These are phyloP conservation scores for Diutina ranongensis DNA, from an alignment of 1,139 yeast species.

Conservation along the genomic window DNA sequence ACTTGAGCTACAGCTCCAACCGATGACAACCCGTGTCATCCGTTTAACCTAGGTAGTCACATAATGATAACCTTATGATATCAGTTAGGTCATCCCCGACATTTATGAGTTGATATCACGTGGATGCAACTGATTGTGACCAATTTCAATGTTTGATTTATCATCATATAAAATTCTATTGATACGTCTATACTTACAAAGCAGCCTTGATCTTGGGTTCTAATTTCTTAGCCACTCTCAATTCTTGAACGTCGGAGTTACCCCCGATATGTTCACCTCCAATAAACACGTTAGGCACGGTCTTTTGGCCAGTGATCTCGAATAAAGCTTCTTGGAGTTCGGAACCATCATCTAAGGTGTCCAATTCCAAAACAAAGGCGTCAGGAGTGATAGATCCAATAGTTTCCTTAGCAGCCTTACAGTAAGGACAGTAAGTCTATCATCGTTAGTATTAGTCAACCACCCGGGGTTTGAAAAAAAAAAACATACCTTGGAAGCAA, in stretches of 20 bases:
- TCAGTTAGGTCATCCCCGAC: too few species aligned
- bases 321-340: slow-evolving; percentile 66
- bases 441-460: slow-evolving; percentile 13
- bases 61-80: too few species aligned
- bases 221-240: slow-evolving; percentile 17
- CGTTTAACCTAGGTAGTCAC: too few species aligned
- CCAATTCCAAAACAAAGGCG: slow-evolving; percentile 58
- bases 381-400: slow-evolving; percentile 38
- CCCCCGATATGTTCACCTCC: slow-evolving; percentile 92
- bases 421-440: slow-evolving; percentile 50
- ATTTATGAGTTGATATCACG: too few species aligned
- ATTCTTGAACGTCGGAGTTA: slow-evolving; percentile 69
- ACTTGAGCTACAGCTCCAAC: too few species aligned
- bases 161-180: too few species aligned
- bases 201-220: slow-evolving; percentile 28
- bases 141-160: too few species aligned
- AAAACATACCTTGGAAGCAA: slow-evolving; percentile 56
- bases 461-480: not conserved
- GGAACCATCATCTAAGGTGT: slow-evolving; percentile 30
- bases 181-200: slow-evolving; percentile 15
- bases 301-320: slow-evolving; percentile 76
- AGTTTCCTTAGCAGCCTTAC: slow-evolving; percentile 51
- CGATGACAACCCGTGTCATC: too few species aligned
- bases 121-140: too few species aligned
- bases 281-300: slow-evolving; percentile 89